These are phyloP conservation scores for Brassica napus DNA, from an alignment of 345 rosid species.

Conservation along the genomic window Da-Ae NC_063434.1:30594001-30594500, in stretches of 20 bases:
- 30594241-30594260: slow-evolving; percentile 87
- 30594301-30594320: slow-evolving; percentile 96
- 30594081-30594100: slow-evolving; percentile 85
- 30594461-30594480: slow-evolving; percentile 8
- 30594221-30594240: slow-evolving; percentile 57
- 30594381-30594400: slow-evolving; percentile 26
- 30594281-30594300: slow-evolving; percentile 99
- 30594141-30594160: slow-evolving; percentile 71
- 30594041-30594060: slow-evolving; percentile 99
- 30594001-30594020: background rate
- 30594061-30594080: slow-evolving; percentile 98
- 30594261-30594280: slow-evolving; percentile 86
- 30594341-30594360: slow-evolving; percentile 49
- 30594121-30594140: slow-evolving; percentile 78
- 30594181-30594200: slow-evolving; percentile 59
- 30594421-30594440: background rate
- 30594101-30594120: slow-evolving; percentile 82
- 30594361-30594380: slow-evolving; percentile 43
- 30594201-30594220: slow-evolving; percentile 58
- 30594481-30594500: slow-evolving; percentile 4
- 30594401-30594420: background rate
- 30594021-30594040: slow-evolving; percentile 51
- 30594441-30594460: slow-evolving; percentile 22
- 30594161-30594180: slow-evolving; percentile 60
- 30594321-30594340: slow-evolving; percentile 97